Conservation (phyloP, 345 rosid species). For the Eucalyptus victrix region DNA sequence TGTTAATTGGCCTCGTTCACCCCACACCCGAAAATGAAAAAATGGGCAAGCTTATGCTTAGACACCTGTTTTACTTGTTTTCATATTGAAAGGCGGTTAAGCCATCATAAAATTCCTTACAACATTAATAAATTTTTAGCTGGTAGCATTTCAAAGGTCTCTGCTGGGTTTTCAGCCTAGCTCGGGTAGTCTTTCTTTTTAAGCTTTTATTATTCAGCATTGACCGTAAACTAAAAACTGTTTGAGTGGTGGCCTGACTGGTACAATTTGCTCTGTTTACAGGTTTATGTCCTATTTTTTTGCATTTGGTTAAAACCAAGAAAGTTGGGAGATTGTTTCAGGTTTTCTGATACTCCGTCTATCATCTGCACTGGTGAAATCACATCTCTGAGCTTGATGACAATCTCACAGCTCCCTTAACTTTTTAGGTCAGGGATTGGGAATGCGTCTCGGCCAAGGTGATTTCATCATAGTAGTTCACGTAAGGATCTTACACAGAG, state of each 20-base stretch:
- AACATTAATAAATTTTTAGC: slow-evolving; percentile 64
- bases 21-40: neutral
- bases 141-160: slow-evolving; percentile 74
- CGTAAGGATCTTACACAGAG: neutral
- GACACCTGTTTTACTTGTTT: neutral
- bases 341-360: slow-evolving; percentile 58
- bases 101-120: slow-evolving; percentile 59
- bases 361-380: slow-evolving; percentile 69
- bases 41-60: neutral
- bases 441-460: neutral
- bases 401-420: slow-evolving; percentile 68
- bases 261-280: neutral
- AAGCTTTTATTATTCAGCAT: neutral
- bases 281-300: slow-evolving; percentile 66
- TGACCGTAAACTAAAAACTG: neutral
- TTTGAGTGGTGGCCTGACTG: neutral
- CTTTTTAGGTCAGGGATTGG: slow-evolving; percentile 6
- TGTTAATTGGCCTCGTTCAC: neutral
- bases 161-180: slow-evolving; percentile 57
- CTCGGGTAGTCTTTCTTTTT: slow-evolving; percentile 20
- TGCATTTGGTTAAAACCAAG: slow-evolving; percentile 42
- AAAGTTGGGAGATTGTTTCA: slow-evolving; percentile 30
- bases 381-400: slow-evolving; percentile 74
- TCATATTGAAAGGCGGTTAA: slow-evolving; percentile 58
- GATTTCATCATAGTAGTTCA: neutral